These are phyloP conservation scores for Pleurotus salmoneostramineus DNA, from an alignment of 768 basidiomycete species.

Conservation along the genomic window DNA sequence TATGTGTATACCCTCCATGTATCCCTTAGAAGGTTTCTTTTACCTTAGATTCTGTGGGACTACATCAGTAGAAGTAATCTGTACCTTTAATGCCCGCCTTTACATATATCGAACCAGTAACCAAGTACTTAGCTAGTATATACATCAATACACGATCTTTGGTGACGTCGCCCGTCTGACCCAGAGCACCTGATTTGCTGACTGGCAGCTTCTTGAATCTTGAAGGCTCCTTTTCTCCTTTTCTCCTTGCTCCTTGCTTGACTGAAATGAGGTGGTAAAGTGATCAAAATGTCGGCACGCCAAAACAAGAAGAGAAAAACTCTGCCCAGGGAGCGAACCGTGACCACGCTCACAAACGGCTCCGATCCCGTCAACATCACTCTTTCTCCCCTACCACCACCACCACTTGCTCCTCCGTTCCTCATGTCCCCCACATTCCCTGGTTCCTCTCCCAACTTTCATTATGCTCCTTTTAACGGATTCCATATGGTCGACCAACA, in stretches of 20 bases:
- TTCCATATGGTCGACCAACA: constrained; percentile 18
- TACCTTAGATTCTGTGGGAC: constrained; percentile 1
- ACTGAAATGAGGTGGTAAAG: neutral
- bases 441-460: constrained; percentile 29
- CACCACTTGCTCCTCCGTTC: constrained; percentile 12
- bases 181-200: neutral
- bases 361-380: constrained; percentile 51
- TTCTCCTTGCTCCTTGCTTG: neutral
- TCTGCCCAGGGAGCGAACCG: constrained; percentile 58
- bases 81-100: neutral
- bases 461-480: constrained; percentile 34
- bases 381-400: neutral
- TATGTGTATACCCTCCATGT: neutral
- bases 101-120: too few relatives aligned
- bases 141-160: too few relatives aligned
- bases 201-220: neutral
- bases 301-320: constrained; percentile 64
- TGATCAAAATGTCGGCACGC: constrained; percentile 46
- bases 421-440: constrained; percentile 35
- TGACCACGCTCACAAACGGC: constrained; percentile 61
- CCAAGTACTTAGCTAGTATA: too few relatives aligned
- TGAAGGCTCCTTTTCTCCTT: neutral
- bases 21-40: neutral
- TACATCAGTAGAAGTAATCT: constrained; percentile 1
- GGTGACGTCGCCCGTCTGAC: too few relatives aligned